phyloP scores from a whole-genome alignment of 208 protist species.

The Trypanosoma rangeli region DNA sequence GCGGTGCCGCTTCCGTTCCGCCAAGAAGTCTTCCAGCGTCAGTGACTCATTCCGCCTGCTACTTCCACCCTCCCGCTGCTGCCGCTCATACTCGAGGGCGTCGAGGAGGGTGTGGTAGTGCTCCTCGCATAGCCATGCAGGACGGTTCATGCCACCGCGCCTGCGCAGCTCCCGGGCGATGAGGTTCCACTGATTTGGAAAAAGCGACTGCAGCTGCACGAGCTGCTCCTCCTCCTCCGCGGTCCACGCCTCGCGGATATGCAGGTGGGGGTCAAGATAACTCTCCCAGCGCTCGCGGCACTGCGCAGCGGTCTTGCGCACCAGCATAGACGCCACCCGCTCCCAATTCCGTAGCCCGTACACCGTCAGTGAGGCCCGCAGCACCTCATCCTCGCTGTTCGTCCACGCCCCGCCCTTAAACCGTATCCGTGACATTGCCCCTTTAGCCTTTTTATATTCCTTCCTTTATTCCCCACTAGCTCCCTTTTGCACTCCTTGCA shows the following conservation, averaged over 20 bases:
- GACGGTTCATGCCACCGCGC: slow-evolving; percentile 89
- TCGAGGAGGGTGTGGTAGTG: slow-evolving; percentile 98
- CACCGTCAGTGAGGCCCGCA: slow-evolving; percentile 99
- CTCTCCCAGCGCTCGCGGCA: slow-evolving; percentile 99
- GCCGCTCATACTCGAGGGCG: slow-evolving; percentile 67
- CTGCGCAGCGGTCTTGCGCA: slow-evolving; percentile 98
- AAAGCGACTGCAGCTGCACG: slow-evolving; percentile 98
- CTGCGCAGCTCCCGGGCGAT: slow-evolving; percentile 92
- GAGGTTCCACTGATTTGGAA: slow-evolving; percentile 98
- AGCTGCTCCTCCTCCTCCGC: slow-evolving; percentile 99
- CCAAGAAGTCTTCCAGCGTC: slow-evolving; percentile 75
- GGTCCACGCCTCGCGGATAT: slow-evolving; percentile 99
- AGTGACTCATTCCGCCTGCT: slow-evolving; percentile 28
- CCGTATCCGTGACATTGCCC: slow-evolving; percentile 84
- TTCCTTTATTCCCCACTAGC: slow-evolving; percentile 8
- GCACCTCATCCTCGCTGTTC: slow-evolving; percentile 99
- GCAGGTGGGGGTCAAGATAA: slow-evolving; percentile 99
- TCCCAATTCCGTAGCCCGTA: slow-evolving; percentile 99
- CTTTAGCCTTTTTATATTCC: neutral
- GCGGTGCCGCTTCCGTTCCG: slow-evolving; percentile 60
- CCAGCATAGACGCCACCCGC: slow-evolving; percentile 98
- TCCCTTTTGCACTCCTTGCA: slow-evolving; percentile 13
- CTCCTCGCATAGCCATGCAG: slow-evolving; percentile 98
- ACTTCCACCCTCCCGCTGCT: slow-evolving; percentile 31
- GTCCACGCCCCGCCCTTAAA: slow-evolving; percentile 99